Percentiles rank a stretch among this genome's conserved stretches.
These are phyloP conservation scores for Coemansia javaensis DNA, from an alignment of 192 early-diverging fungal species.

Conservation along the genomic window DNA sequence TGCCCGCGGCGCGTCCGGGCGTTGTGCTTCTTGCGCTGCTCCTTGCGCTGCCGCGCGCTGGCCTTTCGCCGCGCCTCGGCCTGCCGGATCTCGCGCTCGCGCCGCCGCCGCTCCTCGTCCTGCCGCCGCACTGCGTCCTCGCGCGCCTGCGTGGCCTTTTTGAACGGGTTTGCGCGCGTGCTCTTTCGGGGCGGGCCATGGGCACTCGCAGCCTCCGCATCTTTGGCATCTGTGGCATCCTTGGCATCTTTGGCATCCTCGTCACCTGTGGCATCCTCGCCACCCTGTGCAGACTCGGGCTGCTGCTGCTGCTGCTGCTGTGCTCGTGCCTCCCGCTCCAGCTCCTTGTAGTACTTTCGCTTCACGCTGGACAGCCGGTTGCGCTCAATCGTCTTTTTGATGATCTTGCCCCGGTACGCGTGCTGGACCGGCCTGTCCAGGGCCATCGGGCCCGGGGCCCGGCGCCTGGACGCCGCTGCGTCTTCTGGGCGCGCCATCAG, in stretches of 20 bases:
- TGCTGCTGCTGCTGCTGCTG: too few relatives aligned
- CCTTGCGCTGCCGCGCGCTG: slow-evolving; percentile 26
- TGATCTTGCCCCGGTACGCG: slow-evolving; percentile 31
- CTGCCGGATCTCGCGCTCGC: slow-evolving; percentile 16
- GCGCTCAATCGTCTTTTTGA: slow-evolving; percentile 47
- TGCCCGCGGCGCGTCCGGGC: slow-evolving; percentile 32
- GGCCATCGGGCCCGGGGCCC: slow-evolving; percentile 14
- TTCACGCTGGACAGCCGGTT: slow-evolving; percentile 36
- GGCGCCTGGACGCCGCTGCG: slow-evolving; percentile 11
- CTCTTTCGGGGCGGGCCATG: too few relatives aligned
- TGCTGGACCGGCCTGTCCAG: slow-evolving; percentile 24
- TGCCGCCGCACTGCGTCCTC: slow-evolving; percentile 11
- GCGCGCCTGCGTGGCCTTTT: slow-evolving; percentile 23
- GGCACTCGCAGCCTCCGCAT: too few relatives aligned
- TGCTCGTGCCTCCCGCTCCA: slow-evolving; percentile 6
- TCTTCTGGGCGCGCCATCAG: slow-evolving; percentile 7
- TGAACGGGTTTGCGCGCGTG: slow-evolving; percentile 28
- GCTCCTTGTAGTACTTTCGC: slow-evolving; percentile 39
- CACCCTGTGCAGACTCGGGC: too few relatives aligned
- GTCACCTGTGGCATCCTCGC: too few relatives aligned
- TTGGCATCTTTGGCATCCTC: too few relatives aligned
- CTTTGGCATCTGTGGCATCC: too few relatives aligned
- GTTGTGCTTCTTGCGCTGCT: slow-evolving; percentile 26
- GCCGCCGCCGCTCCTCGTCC: slow-evolving; percentile 14
- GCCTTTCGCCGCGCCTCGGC: slow-evolving; percentile 14